Base-by-base conservation (phyloP, 139 green algal genomes). In the Chlamydomonas asymmetrica region DNA sequence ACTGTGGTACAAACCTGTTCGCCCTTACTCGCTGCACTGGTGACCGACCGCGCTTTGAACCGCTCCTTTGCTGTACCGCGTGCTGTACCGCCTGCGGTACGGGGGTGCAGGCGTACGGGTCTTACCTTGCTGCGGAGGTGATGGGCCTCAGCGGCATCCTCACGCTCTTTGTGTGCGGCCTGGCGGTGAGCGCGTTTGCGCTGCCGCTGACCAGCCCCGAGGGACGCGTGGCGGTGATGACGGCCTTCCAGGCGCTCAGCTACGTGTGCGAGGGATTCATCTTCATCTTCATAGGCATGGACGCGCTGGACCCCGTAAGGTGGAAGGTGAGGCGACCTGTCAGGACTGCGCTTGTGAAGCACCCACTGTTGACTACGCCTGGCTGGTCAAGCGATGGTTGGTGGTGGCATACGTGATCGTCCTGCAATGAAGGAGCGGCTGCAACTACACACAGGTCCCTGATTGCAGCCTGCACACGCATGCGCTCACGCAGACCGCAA, bases 231-330 rank as follows among this genome's bases (percentile, higher is more conserved):
- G 34, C 54, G 27, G 61, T 41, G 29, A 31, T 68, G 4, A 35
- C 38, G 13, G 63, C 49, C 49, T 73, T 73, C 50, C 63, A 49
- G 31, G 48, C 32, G 23, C 39, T 91, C n/a, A 84, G 69, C 66
- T 92, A 91, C 71, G 63, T 95, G 4, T 75, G 82, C 8, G 92
- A 96, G 80, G 89, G 86, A 37, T 78, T 91, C 70, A 95, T 96
- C 76, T 96, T 95, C 82, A 78, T 96, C 23, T 94, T 92, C 79
- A 80, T 94, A 40, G 92, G 92, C 66, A 88, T 95, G 88, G 91
- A 96, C 60, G 85, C 82, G 5, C 70, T 95, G 59, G 90, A 96
- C 67, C 88, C 89, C 1, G 59, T 86, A 45, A 94, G 94, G 72
- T 96, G 92, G 92, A 22, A 76, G 75, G 75, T 64, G 35, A 41